Base-by-base conservation (phyloP, 345 rosid species). In the Salix arbutifolia region DNA sequence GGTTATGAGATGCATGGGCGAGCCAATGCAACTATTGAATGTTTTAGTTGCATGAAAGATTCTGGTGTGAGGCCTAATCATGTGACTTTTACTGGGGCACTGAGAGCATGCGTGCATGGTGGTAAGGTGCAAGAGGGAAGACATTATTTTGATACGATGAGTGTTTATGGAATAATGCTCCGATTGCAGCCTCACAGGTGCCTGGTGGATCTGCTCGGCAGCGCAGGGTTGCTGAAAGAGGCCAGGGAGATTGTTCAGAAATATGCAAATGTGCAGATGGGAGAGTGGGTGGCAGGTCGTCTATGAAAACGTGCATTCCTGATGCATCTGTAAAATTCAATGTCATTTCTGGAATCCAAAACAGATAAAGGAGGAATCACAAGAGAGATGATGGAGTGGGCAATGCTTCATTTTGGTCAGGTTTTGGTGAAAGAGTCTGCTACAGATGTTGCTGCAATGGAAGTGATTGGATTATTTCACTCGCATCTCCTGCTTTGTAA, bases 71-170 rank as follows among this genome's bases (percentile, higher is more conserved):
- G 83, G 77, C 99, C 97, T 46, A 93, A 93, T 77, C 80, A 86
- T 52, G 89, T 91, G 52, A 94, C 99, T 1, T 93, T 94, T 38
- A 78, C 91, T 4, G 97, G 97, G 26, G 87, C 93, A 6, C 86
- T 95, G 26, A 87, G 88, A 58, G 97, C 97, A 35, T 93, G 99
- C 25, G 97, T 90, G 53, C 99, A 93, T 28, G 97, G 96, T 1
- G 99, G 96, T 25, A 85, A 72, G 77, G 96, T 95, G 66, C 82
- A 82, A 74, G 90, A 90, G 74, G 99, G 97, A 53, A 88, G 77
- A 72, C 56, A 52, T 17, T 92, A 84, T 71, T 91, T 93, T 53
- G 82, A 67, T 1, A 83, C 81, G 89, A 93, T 91, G 97, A 85
- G 73, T 19, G 85, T 69, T 4, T 91, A 87, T 74, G 81, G 81